phyloP scores from a whole-genome alignment of 495 filamentous ascomycete species.

The Amphirosellinia nigrospora region DNA sequence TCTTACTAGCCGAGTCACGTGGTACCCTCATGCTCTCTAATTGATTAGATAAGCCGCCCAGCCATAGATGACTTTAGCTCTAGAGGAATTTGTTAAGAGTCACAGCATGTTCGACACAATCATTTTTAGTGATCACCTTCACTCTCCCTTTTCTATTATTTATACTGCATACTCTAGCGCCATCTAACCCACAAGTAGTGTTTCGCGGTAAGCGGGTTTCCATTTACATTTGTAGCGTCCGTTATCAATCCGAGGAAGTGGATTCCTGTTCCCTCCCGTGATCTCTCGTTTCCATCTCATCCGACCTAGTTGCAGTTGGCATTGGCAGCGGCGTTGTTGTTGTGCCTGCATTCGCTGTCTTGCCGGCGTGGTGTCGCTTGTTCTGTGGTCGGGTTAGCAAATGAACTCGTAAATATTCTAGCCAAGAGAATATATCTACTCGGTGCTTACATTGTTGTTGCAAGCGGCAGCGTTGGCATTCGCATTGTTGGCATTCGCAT shows the following conservation, averaged over 20 bases:
- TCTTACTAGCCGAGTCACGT: neutral
- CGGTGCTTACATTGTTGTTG: conserved; percentile 21
- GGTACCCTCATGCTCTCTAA: no score
- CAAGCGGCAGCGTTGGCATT: conserved; percentile 26
- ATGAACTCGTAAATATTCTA: neutral
- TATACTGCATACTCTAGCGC: conserved; percentile 1
- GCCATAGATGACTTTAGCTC: no score
- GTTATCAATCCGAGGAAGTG: no score
- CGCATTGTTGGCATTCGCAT: conserved; percentile 18
- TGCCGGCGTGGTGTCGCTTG: conserved; percentile 36
- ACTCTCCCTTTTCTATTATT: conserved; percentile 9
- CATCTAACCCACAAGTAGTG: neutral
- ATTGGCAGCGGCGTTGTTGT: conserved; percentile 9
- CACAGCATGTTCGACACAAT: no score
- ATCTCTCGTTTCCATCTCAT: neutral
- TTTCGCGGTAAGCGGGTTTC: neutral
- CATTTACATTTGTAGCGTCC: neutral
- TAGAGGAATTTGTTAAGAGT: no score
- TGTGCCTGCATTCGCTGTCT: conserved; percentile 26
- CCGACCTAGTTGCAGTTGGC: conserved; percentile 27
- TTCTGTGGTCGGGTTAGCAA: conserved; percentile 28
- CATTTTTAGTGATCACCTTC: neutral
- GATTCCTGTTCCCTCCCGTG: no score
- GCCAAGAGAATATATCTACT: neutral
- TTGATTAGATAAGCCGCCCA: no score